Evolutionary conservation across 2,329 filamentous ascomycete genomes (phyloP), one percentile per base, ranked within the genome.

Genomic region (Coniochaeta hoffmannii): DNA sequence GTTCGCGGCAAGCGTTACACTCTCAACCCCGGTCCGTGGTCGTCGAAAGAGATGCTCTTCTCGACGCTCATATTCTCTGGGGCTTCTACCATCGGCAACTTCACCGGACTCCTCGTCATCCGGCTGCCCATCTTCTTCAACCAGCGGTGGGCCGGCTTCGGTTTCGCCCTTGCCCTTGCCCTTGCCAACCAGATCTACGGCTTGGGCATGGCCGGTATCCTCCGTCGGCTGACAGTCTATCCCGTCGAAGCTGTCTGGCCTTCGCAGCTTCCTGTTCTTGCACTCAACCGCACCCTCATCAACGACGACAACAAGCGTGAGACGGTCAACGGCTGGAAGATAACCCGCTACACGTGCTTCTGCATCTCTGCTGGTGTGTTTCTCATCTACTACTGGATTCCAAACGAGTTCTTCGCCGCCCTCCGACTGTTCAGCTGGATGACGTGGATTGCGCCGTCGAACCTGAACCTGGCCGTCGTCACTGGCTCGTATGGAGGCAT

Each of bases 351-450:
- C 58, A 68, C 62, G n/a, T 67, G 76, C 59, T 79, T 76, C 61
- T 71, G 73, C 57, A 62, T 69, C 53, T 63, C 63, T 11, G 68
- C 68, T 14, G 44, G 65, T 41, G 61, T 62, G 30, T 76, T 77
- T 65, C 68, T 75, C 50, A 46, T 77, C 22, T 79, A 75, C 64
- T 78, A 75, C 62, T 78, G 74, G 74, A 64, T 79, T 11, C 76
- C 76, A 0, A 69, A 70, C n/a, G 75, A 70, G 49, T 63, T 78
- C 2, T 78, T 77, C 61, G 69, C 65, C 0, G 73, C 71, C 1
- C 63, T 78, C 2, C 67, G 68, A 15, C 67, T 70, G 1, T 78
- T 79, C 63, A 73, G 74, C 62, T 79, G 75, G 74, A 77, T 77
- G 67, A 74, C 73, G 0, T 78, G 75, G 76, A 76, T 78, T n/a